Evolutionary conservation across 257 asterid genomes (phyloP).

Genomic region (Gynochthodes officinalis): DNA sequence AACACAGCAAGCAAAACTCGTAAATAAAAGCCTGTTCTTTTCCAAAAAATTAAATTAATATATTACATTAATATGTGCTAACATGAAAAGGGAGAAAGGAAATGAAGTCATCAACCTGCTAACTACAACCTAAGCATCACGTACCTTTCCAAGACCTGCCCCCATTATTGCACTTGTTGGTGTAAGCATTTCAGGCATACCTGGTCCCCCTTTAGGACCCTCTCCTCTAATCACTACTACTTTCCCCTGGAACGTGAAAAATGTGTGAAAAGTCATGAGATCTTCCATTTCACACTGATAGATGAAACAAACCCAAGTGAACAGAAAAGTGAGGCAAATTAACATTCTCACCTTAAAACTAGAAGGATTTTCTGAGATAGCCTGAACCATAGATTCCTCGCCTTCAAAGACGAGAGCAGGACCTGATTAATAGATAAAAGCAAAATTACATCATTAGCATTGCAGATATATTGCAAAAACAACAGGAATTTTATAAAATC

Average conservation of each 20-base stretch:
- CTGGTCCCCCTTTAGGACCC: constrained; percentile 99
- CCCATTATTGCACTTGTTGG: constrained; percentile 99
- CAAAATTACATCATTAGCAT: constrained; percentile 1
- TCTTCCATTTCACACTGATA: constrained; percentile 7
- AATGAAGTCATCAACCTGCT: background rate
- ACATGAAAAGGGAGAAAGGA: constrained; percentile 1
- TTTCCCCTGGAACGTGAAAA: constrained; percentile 62
- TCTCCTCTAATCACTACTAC: constrained; percentile 96
- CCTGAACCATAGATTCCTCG: constrained; percentile 87
- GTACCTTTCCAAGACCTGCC: constrained; percentile 97
- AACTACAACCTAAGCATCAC: background rate
- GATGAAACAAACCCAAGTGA: background rate
- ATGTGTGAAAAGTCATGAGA: background rate
- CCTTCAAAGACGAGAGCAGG: constrained; percentile 97
- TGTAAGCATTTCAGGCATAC: constrained; percentile 99
- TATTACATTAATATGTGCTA: background rate
- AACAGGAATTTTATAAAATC: background rate
- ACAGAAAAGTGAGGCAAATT: constrained; percentile 3
- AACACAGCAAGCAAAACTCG: background rate
- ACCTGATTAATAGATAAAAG: constrained; percentile 36
- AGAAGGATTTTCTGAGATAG: constrained; percentile 75
- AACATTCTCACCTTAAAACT: constrained; percentile 61
- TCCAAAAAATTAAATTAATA: no score
- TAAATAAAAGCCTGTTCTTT: background rate
- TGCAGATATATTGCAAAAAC: background rate